Base-by-base conservation (phyloP, 768 basidiomycete genomes). In the Serendipita vermifera region DNA sequence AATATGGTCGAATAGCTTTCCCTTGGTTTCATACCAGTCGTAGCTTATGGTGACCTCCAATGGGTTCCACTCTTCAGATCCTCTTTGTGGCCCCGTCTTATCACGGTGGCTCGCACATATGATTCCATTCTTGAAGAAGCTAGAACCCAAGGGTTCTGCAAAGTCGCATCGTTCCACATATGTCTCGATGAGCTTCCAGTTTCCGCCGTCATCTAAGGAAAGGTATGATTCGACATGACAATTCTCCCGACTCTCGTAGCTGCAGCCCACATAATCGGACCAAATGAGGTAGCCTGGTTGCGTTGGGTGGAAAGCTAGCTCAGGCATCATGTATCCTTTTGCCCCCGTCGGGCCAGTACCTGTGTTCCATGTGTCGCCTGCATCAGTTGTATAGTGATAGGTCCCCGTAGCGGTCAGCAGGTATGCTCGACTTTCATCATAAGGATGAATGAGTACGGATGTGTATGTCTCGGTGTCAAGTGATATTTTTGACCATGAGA, bases 111-210 rank as follows among this genome's bases (percentile, higher is more conserved):
- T 82, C 72, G 98, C 94, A 74, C 96, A 99, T 20, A 98, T 66
- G 60, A 99, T 96, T 72, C 92, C 85, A 58, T 77, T 79, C 55
- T 82, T 79, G 66, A 98, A 93, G 54, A 92, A 77, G 58, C 78
- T 75, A 48, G 98, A 74, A 57, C 83, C 74, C 41, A 72, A 71
- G 64, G 96, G 94, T 60, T 80, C 76, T 11, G 88, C 90, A 87
- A 94, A 99, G 9, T 85, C 84, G 64, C 96, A 99, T 59, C 87
- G 87, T 54, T 80, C 74, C 36, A 97, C 89, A 63, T 98, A 98
- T 36, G 75, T 75, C 58, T 96, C 96, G 33, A 98, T 73, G 38
- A 75, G 62, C 3, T 67, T 58, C 96, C 96, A 98, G 0, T 64
- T 66, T 17, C 83, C 73, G 0, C 94, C 94, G 63, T 97, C 79